Base-by-base conservation (phyloP, 2,329 filamentous ascomycete genomes). In the Colletotrichum sp. region DNA sequence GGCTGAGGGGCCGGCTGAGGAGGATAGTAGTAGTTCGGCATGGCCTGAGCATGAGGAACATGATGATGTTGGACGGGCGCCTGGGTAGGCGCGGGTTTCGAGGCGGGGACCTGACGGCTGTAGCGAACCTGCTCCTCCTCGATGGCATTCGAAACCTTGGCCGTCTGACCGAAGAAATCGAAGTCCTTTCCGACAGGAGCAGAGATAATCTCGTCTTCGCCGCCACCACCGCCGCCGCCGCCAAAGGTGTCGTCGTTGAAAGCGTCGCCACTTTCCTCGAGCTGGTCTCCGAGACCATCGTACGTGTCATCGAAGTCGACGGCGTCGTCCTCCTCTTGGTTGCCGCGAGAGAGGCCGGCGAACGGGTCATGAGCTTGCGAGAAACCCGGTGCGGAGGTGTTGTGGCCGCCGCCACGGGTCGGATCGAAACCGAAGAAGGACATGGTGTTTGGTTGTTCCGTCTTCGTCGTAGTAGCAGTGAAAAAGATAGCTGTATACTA, bases 191-290 rank as follows among this genome's bases (percentile, higher is more conserved):
- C 96, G 75, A 97, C 91, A 13, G 88, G 88, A 34, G 88, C 84
- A 48, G 83, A 78, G 21, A 83, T 82, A 21, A 83, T 86, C 43
- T 84, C 86, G 71, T 83, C 82, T 75, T 85, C 82, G 15, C 83
- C 84, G 55, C 87, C 82, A 72, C 82, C 82, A 75, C 85, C 82
- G 16, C 82, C 84, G 56, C 87, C 82, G 16, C 82, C 84, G 56
- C 87, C 95, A 83, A 99, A 99, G 3, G 97, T 99, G 83, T 98
- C 97, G 80, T 98, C 95, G 84, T 99, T 99, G 89, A 98, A 95
- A 66, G 91, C 95, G 88, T 99, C 97, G 81, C 96, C 95, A 24
- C 94, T 93, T 83, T 99, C 96, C 81, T 98, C 93, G 43, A 99
- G 93, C 84, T 94, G 93, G 82, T 98, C 94, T 72, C 96, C 97